phyloP scores from a whole-genome alignment of 768 basidiomycete species.

The Russula foetens region DNA sequence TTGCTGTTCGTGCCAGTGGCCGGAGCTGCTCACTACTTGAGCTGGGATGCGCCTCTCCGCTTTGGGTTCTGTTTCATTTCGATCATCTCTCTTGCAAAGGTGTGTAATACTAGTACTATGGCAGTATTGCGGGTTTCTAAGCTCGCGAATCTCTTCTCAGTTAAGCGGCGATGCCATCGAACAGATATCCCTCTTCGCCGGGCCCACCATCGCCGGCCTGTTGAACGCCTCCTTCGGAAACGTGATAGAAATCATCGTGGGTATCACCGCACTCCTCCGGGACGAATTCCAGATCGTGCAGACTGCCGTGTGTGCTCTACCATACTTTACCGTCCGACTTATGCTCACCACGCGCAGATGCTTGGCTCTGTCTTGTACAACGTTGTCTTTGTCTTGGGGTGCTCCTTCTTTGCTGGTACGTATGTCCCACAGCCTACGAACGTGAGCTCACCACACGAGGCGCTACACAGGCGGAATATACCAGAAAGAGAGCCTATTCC shows the following conservation, averaged over 20 bases:
- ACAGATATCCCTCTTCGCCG: slow-evolving; percentile 67
- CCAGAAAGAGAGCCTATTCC: slow-evolving; percentile 62
- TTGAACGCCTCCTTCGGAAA: slow-evolving; percentile 81
- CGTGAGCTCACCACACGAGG: background rate
- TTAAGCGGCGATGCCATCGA: slow-evolving; percentile 78
- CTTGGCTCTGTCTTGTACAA: slow-evolving; percentile 90
- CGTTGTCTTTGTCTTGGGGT: slow-evolving; percentile 81
- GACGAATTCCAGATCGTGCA: slow-evolving; percentile 88
- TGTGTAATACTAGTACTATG: slow-evolving; percentile 29
- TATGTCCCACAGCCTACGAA: slow-evolving; percentile 8
- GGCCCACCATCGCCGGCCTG: slow-evolving; percentile 79
- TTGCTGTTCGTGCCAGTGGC: slow-evolving; percentile 76
- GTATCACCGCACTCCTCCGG: slow-evolving; percentile 64
- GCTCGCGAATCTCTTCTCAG: slow-evolving; percentile 27
- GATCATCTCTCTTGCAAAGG: slow-evolving; percentile 83
- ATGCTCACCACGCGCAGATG: slow-evolving; percentile 40
- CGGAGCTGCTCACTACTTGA: slow-evolving; percentile 50
- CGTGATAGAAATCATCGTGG: slow-evolving; percentile 85
- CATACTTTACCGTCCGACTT: background rate
- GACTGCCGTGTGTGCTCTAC: slow-evolving; percentile 53
- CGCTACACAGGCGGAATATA: slow-evolving; percentile 52
- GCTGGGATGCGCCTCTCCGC: slow-evolving; percentile 74
- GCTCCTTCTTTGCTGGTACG: slow-evolving; percentile 78
- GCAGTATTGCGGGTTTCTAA: background rate
- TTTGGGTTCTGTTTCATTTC: slow-evolving; percentile 73